Evolutionary conservation across 192 early-diverging fungal genomes (phyloP), one percentile per base, ranked within the genome.

Genomic region (Backusella mclennaniae): DNA sequence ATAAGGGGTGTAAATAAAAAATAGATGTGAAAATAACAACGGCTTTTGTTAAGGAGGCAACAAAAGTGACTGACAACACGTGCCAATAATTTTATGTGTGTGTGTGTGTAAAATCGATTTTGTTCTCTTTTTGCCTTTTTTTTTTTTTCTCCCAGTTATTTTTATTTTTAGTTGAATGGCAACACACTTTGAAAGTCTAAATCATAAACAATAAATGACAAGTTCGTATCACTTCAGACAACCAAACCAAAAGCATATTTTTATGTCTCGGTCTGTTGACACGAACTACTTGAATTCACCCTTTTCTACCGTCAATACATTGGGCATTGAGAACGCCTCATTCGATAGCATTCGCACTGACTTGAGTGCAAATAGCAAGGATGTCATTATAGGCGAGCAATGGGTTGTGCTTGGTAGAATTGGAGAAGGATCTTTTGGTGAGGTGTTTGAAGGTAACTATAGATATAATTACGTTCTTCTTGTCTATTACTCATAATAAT

Each of bases 351-450:
- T 63, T 75, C 67, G 68, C 7, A 67, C 74, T 17, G 78, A 71
- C 33, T 59, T 79, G 6, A 75, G 69, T 63, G 52, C 52, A 31
- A 75, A 67, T n/a, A 75, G 74, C 29, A 69, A 73, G 21, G 75
- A 80, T 52, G 70, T 80, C 31, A 76, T 86, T 68, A 82, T 88
- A 66, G 87, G 86, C 66, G 87, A 83, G 67, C 80, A 87, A 76
- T 89, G 85, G 82, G 71, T 84, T 66, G 86, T 87, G 35, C 67
- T 84, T 78, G 81, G 83, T 63, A 85, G 84, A 78, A 89, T 89
- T 77, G 87, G 87, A 38, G 86, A 87, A 75, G 87, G 87, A 12
- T 89, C 86, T 9, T 89, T 89, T 79, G 87, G 87, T 11, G 87
- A 89, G 73, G 87, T 89, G 67, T 89, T 87, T 77, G 77, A 82